A percentile compares a stretch with the other conserved stretches of the same genome.
Conservation (phyloP, 2,329 filamentous ascomycete species). For the Fusarium succisae region DNA sequence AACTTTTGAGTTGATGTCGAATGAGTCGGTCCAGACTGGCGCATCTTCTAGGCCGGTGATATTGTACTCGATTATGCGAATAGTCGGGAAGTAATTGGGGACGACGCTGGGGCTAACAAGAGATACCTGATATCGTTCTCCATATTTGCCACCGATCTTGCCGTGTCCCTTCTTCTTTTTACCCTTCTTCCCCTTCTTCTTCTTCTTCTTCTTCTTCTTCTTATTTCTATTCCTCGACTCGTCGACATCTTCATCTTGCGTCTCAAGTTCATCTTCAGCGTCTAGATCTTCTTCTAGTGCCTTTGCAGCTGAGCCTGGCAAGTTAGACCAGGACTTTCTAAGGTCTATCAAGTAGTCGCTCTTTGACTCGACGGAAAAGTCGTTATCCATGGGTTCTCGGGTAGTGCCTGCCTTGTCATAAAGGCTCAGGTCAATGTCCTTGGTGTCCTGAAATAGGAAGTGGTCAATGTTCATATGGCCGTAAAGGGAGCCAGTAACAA, state of each 20-base stretch:
- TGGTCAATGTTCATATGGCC: constrained; percentile 99
- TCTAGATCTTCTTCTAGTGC: constrained; percentile 25
- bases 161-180: constrained; percentile 62
- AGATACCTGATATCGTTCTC: constrained; percentile 84
- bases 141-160: constrained; percentile 80
- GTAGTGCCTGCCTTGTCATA: constrained; percentile 36
- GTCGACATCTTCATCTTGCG: constrained; percentile 32
- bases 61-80: constrained; percentile 96
- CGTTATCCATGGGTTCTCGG: constrained; percentile 53
- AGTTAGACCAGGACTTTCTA: constrained; percentile 77
- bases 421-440: constrained; percentile 72
- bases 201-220: not conserved
- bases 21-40: constrained; percentile 56
- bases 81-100: constrained; percentile 89
- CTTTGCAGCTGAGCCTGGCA: constrained; percentile 65
- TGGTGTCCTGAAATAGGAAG: constrained; percentile 89
- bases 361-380: constrained; percentile 70
- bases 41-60: constrained; percentile 76
- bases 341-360: constrained; percentile 80
- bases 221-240: constrained; percentile 17
- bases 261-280: constrained; percentile 28
- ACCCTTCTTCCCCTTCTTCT: constrained; percentile 46
- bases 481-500: constrained; percentile 81
- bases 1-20: constrained; percentile 18
- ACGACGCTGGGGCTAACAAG: constrained; percentile 88